phyloP scores from a whole-genome alignment of 371 early-diverging fungal genomes.

The Amoeboaphelidium protococcarum region DNA sequence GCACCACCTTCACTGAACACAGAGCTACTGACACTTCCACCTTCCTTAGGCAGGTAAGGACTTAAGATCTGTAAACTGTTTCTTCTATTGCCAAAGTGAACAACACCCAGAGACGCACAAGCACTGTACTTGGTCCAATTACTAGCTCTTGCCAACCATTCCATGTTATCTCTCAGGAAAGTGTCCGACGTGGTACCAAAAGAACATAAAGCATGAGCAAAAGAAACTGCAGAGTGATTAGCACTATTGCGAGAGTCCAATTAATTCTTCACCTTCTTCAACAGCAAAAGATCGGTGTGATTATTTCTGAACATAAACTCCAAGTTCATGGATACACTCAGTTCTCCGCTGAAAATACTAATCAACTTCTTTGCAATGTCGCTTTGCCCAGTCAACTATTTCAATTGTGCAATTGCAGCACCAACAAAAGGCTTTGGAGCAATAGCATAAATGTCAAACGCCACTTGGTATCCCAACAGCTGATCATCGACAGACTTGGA shows the following conservation, averaged over 20 bases:
- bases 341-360: conserved; percentile 58
- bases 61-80: conserved; percentile 51
- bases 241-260: conserved; percentile 73
- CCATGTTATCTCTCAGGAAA: conserved; percentile 86
- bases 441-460: conserved; percentile 79
- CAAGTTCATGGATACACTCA: conserved; percentile 59
- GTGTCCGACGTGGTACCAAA: conserved; percentile 95
- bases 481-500: conserved; percentile 13
- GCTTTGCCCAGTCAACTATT: neutral
- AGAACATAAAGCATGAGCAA: conserved; percentile 94
- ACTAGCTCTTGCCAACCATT: conserved; percentile 86
- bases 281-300: conserved; percentile 67
- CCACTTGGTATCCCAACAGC: conserved; percentile 79
- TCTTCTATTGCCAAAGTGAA: conserved; percentile 89
- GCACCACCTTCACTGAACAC: conserved; percentile 94
- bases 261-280: conserved; percentile 69
- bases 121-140: conserved; percentile 99
- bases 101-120: conserved; percentile 93
- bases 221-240: conserved; percentile 80
- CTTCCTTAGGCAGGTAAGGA: conserved; percentile 84
- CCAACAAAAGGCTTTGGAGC: conserved; percentile 79
- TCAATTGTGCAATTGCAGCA: conserved; percentile 20
- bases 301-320: conserved; percentile 87
- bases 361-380: conserved; percentile 20
- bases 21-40: conserved; percentile 29